A percentile compares a stretch with the other conserved stretches of the same genome.
Conservation (phyloP, 2,329 filamentous ascomycete species). For the Penicillium italicum region DNA sequence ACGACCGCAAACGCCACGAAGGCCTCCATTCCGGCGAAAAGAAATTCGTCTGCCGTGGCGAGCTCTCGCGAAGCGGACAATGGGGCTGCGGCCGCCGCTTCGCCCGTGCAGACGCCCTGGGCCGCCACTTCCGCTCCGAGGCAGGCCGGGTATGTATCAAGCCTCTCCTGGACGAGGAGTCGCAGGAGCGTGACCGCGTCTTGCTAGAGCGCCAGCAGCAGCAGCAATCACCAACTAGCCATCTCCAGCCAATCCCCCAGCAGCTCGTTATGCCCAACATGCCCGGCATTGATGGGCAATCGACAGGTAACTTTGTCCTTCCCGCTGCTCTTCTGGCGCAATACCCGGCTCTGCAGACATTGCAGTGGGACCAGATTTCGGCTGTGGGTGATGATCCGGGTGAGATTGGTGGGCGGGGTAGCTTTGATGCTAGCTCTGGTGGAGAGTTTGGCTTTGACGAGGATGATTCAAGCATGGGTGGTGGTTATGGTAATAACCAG, state of each 20-base stretch:
- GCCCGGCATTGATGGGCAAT: constrained; percentile 57
- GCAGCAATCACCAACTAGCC: constrained; percentile 55
- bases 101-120: constrained; percentile 89
- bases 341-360: constrained; percentile 84
- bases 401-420: constrained; percentile 63
- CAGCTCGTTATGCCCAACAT: constrained; percentile 61
- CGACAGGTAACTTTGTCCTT: constrained; percentile 63
- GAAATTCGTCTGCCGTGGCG: constrained; percentile 95
- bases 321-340: constrained; percentile 85
- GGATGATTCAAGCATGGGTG: constrained; percentile 39
- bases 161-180: constrained; percentile 92
- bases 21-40: constrained; percentile 95
- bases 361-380: constrained; percentile 80
- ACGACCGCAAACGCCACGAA: constrained; percentile 95
- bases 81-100: constrained; percentile 96
- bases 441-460: constrained; percentile 45
- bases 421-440: constrained; percentile 45
- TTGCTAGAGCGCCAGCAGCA: constrained; percentile 71
- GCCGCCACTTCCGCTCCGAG: constrained; percentile 91
- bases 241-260: constrained; percentile 56
- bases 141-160: constrained; percentile 96
- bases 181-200: constrained; percentile 70
- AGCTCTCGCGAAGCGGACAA: constrained; percentile 73
- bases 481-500: constrained; percentile 33
- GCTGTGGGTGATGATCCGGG: constrained; percentile 55